Evolutionary conservation across 2,329 filamentous ascomycete genomes (phyloP), one percentile per base, ranked within the genome.

Genomic region (Trichoderma aggressivum): DNA sequence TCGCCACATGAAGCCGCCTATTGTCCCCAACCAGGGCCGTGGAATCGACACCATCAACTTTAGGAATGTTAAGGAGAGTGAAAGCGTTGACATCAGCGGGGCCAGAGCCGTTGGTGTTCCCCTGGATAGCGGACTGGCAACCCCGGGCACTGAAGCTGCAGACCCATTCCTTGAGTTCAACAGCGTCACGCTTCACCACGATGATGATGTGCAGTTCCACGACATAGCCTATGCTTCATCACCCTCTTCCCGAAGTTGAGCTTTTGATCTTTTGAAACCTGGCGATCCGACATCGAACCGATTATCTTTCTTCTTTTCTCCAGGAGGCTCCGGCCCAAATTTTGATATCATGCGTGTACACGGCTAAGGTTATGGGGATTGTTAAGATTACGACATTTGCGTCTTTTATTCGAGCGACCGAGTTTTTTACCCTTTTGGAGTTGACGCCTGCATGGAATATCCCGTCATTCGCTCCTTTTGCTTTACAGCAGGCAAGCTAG

Each of bases 141-240:
- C 95, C 3, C 95, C 95, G 1, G 93, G 92, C 58, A 92, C 87
- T 47, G 95, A 98, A 79, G 80, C 91, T 47, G 86, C 89, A 4
- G 96, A 99, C 86, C 96, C 96, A 2, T 99, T 99, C 79, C 93
- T 98, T 81, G 96, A 98, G 81, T 99, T 99, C 83, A 99, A 98
- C 85, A 97, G 94, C 79, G 94, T 99, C 55, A 99, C 96, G 64
- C 85, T 99, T 73, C 95, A 98, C 81, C 96, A 99, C 79, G 96
- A 98, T 70, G 96, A 94, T 18, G 95, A 98, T 75, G 92, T 94
- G 63, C 85, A 90, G 70, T 72, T 72, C 50, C 67, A 72, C 28
- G 61, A 72, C 14, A 73, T 76, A 64, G 77, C 76, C 12, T 77
- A 69, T 43, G 65, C 65, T 28, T 69, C 65, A 53, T 69, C 65